Conservation (phyloP, 129 eudicot genomes). For the Chrysanthemum seticuspe region DNA sequence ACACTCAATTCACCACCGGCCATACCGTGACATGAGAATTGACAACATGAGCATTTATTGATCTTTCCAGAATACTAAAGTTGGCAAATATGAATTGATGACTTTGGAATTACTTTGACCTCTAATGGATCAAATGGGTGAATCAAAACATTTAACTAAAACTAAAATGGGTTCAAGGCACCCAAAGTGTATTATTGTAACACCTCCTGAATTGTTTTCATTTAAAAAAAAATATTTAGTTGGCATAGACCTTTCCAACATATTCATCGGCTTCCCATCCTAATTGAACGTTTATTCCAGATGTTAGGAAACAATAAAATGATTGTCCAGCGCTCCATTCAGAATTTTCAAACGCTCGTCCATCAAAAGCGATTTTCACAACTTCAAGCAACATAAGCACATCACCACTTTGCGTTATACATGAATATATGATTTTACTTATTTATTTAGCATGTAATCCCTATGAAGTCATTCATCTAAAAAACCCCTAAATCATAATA, state of each 20-base stretch:
- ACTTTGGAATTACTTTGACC: neutral
- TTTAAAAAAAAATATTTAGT: too few relatives aligned
- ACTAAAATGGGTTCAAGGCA: neutral
- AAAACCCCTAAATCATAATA: constrained; percentile 4
- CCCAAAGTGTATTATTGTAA: constrained; percentile 4
- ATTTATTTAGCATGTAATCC: neutral
- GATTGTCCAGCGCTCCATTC: constrained; percentile 86
- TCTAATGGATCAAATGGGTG: neutral
- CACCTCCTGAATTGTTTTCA: neutral
- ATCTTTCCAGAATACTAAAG: too few relatives aligned
- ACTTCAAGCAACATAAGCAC: constrained; percentile 8
- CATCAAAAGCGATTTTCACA: neutral
- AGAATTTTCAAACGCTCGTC: neutral
- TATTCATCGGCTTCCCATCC: constrained; percentile 98
- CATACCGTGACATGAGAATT: constrained; percentile 66
- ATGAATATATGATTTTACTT: neutral
- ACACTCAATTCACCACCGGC: constrained; percentile 96
- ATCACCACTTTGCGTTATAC: neutral
- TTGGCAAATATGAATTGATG: too few relatives aligned
- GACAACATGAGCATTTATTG: neutral
- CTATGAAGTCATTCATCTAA: constrained; percentile 1
- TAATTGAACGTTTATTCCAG: constrained; percentile 90
- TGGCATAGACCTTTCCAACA: constrained; percentile 81
- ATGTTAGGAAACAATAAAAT: constrained; percentile 87
- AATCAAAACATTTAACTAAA: neutral